phyloP scores from a whole-genome alignment of 139 green algal species.

The Micromonas pusilla region DNA sequence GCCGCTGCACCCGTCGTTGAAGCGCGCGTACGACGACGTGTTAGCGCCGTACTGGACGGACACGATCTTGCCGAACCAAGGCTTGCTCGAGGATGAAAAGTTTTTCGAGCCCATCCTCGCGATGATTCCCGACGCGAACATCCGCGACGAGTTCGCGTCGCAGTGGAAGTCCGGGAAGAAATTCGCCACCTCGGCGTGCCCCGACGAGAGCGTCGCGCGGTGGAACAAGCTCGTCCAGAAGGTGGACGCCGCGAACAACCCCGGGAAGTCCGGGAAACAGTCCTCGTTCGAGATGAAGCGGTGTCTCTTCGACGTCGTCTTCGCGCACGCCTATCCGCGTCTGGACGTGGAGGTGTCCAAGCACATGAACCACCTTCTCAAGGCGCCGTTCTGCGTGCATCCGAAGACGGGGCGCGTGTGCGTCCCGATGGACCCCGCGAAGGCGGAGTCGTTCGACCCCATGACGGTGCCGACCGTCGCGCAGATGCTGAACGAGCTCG shows the following conservation, averaged over 20 bases:
- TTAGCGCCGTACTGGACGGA: conserved; percentile 34
- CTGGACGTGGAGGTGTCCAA: conserved; percentile 97
- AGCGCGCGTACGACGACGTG: conserved; percentile 36
- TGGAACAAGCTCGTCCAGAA: conserved; percentile 35
- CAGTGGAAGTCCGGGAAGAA: conserved; percentile 28
- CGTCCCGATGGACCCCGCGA: conserved; percentile 79
- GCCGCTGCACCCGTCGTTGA: conserved; percentile 25
- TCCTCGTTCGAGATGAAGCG: neutral
- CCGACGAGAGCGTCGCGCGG: conserved; percentile 34
- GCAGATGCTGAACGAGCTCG: conserved; percentile 56
- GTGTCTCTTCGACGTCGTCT: conserved; percentile 56
- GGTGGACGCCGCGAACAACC: conserved; percentile 7
- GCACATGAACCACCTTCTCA: conserved; percentile 99
- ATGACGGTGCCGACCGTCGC: conserved; percentile 68
- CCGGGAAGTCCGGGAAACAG: neutral
- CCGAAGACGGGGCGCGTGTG: conserved; percentile 97
- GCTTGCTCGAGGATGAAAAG: conserved; percentile 56
- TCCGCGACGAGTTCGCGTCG: conserved; percentile 21
- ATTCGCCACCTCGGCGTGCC: neutral
- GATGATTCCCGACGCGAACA: conserved; percentile 51
- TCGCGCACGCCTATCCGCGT: conserved; percentile 84
- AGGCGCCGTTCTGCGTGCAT: conserved; percentile 98
- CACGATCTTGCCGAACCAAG: conserved; percentile 30
- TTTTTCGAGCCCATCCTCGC: conserved; percentile 48
- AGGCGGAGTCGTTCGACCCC: conserved; percentile 75